Evolutionary conservation across 164 flowering plant species (phyloP), one percentile per base, ranked within the genome.

Genomic region (Magnolia officinalis): DNA sequence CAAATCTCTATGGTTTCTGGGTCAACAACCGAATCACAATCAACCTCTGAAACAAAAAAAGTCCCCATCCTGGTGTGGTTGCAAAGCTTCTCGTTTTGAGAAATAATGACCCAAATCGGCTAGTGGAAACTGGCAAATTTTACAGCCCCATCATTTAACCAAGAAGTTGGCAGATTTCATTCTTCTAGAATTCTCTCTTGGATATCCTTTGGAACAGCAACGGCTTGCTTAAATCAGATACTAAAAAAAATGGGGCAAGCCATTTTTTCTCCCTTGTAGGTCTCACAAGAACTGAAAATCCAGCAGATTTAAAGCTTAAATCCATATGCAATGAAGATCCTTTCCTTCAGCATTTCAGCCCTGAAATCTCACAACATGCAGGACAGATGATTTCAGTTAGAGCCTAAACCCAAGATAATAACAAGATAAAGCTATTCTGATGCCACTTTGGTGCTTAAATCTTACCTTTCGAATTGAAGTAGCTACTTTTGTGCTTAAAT

Each of bases 1-100:
- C 8, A 37, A 74, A 29, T 16, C 70, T 63, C 45, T 65, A 63
- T 64, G 21, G 8, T 23, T 50, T 78, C 77, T 1, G 52, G 58
- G 37, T 63, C 51, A 11, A 63, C 13, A 31, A 1, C 67, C n/a
- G 58, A 52, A 67, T 65, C 70, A 52, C 6, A 50, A 61, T 70
- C 65, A 13, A 68, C 63, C 61, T 68, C 76, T 61, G 59, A 64
- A 69, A 24, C 73, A 61, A 50, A 50, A 19, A 73, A 14, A 49
- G 55, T 51, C 45, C 65, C 74, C 31, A 21, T 29, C 9, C 26
- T 63, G n/a, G 55, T 20, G 14, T 66, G 49, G 49, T 26, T 11
- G 70, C 49, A 29, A 67, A 67, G 50, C 49, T 63, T 70, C 8
- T 16, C 51, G 71, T 63, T 74, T 29, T 70, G 20, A 51, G 45